Conservation (phyloP, 371 early-diverging fungal genomes). For the Haplosporangium sp. region DNA sequence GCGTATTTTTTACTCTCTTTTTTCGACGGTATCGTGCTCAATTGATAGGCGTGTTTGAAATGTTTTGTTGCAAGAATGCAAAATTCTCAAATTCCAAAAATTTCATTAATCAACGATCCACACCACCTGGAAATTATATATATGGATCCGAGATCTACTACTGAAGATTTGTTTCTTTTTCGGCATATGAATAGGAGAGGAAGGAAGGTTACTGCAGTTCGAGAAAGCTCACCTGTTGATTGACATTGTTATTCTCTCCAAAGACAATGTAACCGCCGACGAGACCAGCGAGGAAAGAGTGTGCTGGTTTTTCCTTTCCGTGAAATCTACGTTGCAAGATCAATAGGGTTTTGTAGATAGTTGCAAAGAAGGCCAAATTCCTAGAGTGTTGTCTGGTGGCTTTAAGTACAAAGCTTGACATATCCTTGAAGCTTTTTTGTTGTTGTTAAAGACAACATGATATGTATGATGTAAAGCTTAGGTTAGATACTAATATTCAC, state of each 20-base stretch:
- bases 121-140: no score
- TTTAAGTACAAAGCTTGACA: constrained; percentile 79
- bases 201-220: not conserved
- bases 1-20: no score
- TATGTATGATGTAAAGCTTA: no score
- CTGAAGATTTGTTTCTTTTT: not conserved
- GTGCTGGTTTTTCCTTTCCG: constrained; percentile 79
- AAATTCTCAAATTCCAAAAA: no score
- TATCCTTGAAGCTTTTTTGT: constrained; percentile 70
- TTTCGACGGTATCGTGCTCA: not conserved
- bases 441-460: not conserved
- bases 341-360: constrained; percentile 94
- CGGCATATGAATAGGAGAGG: not conserved
- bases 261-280: constrained; percentile 97
- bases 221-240: constrained; percentile 83
- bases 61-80: no score
- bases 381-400: constrained; percentile 92
- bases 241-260: constrained; percentile 93
- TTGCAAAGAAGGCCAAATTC: constrained; percentile 92
- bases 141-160: not conserved
- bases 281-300: constrained; percentile 92
- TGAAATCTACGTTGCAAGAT: constrained; percentile 74
- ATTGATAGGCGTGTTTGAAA: not conserved
- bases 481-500: no score
- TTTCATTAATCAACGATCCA: no score